These are phyloP conservation scores for Saccharomyces pastorianus DNA, from an alignment of 1,139 yeast species.

Conservation along the genomic window DNA sequence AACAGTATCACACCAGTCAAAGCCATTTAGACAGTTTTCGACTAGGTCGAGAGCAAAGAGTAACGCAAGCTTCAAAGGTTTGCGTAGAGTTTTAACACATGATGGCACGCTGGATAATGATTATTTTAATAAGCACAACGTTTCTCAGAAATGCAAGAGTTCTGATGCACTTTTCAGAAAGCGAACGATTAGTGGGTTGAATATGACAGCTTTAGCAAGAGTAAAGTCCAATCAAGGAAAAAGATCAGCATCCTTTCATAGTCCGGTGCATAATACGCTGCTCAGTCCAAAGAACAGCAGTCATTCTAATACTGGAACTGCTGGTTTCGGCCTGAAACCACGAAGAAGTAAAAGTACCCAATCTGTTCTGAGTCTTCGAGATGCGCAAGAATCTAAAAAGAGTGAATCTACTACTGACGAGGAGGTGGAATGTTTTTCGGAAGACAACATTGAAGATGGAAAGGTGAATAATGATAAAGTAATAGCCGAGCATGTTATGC, in stretches of 20 bases:
- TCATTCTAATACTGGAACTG: slow-evolving; percentile 3
- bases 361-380: slow-evolving; percentile 23
- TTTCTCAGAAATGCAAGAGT: slow-evolving; percentile 22
- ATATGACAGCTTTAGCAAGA: slow-evolving; percentile 27
- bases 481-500: neutral
- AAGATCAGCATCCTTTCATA: slow-evolving; percentile 4
- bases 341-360: slow-evolving; percentile 25
- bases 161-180: slow-evolving; percentile 26
- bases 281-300: slow-evolving; percentile 5
- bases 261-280: slow-evolving; percentile 5
- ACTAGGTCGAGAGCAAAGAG: slow-evolving; percentile 29
- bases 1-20: neutral
- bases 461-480: slow-evolving; percentile 1
- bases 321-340: slow-evolving; percentile 21
- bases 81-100: slow-evolving; percentile 22
- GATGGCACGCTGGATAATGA: slow-evolving; percentile 16
- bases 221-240: slow-evolving; percentile 21
- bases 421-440: slow-evolving; percentile 25
- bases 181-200: slow-evolving; percentile 28
- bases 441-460: slow-evolving; percentile 30
- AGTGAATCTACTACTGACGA: slow-evolving; percentile 22
- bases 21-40: slow-evolving; percentile 27
- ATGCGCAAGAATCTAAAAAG: slow-evolving; percentile 15
- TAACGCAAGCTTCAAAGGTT: slow-evolving; percentile 29
- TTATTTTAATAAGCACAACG: slow-evolving; percentile 7